These are phyloP conservation scores for Calonectria montana DNA, from an alignment of 2,329 filamentous ascomycete species.

Conservation along the genomic window DNA sequence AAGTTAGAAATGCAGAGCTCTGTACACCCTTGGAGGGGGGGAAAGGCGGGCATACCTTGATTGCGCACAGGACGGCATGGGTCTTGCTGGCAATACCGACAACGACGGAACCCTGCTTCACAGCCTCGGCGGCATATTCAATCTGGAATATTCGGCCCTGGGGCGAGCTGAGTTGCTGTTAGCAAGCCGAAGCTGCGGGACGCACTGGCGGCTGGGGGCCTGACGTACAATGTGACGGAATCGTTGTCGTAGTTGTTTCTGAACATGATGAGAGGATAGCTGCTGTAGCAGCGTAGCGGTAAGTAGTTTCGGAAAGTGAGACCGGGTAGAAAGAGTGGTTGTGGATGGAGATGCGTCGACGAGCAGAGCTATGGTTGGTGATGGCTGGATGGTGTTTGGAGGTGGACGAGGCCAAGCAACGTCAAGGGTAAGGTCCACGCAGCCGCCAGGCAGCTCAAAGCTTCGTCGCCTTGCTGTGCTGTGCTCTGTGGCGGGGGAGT, in stretches of 20 bases:
- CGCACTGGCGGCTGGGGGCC: constrained; percentile 14
- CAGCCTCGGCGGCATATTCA: constrained; percentile 97
- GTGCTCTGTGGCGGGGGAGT: neutral
- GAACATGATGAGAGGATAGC: constrained; percentile 75
- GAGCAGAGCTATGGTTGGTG: constrained; percentile 28
- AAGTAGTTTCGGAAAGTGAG: constrained; percentile 17
- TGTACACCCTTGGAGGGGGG: constrained; percentile 7
- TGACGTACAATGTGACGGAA: constrained; percentile 94
- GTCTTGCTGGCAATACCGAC: constrained; percentile 98
- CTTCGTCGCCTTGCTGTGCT: constrained; percentile 48
- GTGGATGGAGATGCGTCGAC: constrained; percentile 29
- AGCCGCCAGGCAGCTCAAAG: constrained; percentile 50
- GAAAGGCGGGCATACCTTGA: constrained; percentile 76
- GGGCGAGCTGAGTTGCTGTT: constrained; percentile 77
- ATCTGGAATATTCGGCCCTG: constrained; percentile 99
- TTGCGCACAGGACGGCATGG: constrained; percentile 92
- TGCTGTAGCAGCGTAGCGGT: constrained; percentile 37
- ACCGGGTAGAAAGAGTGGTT: constrained; percentile 13
- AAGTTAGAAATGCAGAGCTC: constrained; percentile 20
- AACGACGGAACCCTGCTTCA: constrained; percentile 98
- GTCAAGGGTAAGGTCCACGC: constrained; percentile 31
- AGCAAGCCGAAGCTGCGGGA: constrained; percentile 36
- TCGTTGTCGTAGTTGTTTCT: constrained; percentile 99
- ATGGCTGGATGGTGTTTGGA: constrained; percentile 37
- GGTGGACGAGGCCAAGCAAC: constrained; percentile 27